Percentiles rank a stretch among this genome's conserved stretches.
Evolutionary conservation across 2,329 filamentous ascomycete genomes (phyloP).

Genomic region (Zymoseptoria pseudotritici): DNA sequence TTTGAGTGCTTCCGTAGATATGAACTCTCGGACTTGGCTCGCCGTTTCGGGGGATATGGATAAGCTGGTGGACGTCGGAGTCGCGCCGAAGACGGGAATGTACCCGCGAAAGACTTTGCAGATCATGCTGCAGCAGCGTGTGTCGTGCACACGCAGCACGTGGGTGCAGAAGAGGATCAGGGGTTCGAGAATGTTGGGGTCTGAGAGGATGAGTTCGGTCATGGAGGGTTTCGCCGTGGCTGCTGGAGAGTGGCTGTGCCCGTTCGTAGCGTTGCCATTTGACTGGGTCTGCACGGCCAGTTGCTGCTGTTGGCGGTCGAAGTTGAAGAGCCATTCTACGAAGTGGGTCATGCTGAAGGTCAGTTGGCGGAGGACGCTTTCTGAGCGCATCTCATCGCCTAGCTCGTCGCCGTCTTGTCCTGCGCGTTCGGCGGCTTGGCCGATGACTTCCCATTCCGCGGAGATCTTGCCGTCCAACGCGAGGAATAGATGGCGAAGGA

Average conservation of each 20-base stretch:
- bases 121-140: slow-evolving; percentile 77
- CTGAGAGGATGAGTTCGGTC: slow-evolving; percentile 73
- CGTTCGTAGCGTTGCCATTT: slow-evolving; percentile 6
- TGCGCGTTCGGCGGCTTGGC: slow-evolving; percentile 48
- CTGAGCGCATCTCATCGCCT: slow-evolving; percentile 94
- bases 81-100: slow-evolving; percentile 63
- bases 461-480: slow-evolving; percentile 84
- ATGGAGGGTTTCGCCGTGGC: slow-evolving; percentile 48
- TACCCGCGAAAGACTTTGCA: slow-evolving; percentile 80
- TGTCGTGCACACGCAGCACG: slow-evolving; percentile 81
- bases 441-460: slow-evolving; percentile 74
- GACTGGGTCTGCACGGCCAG: slow-evolving; percentile 1
- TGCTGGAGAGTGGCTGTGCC: slow-evolving; percentile 2
- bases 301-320: slow-evolving; percentile 43
- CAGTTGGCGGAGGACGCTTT: slow-evolving; percentile 87
- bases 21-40: slow-evolving; percentile 73
- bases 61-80: slow-evolving; percentile 32
- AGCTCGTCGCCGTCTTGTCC: slow-evolving; percentile 63
- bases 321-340: slow-evolving; percentile 77
- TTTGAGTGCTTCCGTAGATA: slow-evolving; percentile 79
- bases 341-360: slow-evolving; percentile 90
- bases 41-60: slow-evolving; percentile 36
- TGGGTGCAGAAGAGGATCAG: slow-evolving; percentile 88
- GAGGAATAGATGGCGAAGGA: slow-evolving; percentile 72
- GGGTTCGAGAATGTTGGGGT: slow-evolving; percentile 72